Evolutionary conservation across 768 basidiomycete species (phyloP), one percentile per base, ranked within the genome.

Genomic region (Lactifluus hygrophoroides): DNA sequence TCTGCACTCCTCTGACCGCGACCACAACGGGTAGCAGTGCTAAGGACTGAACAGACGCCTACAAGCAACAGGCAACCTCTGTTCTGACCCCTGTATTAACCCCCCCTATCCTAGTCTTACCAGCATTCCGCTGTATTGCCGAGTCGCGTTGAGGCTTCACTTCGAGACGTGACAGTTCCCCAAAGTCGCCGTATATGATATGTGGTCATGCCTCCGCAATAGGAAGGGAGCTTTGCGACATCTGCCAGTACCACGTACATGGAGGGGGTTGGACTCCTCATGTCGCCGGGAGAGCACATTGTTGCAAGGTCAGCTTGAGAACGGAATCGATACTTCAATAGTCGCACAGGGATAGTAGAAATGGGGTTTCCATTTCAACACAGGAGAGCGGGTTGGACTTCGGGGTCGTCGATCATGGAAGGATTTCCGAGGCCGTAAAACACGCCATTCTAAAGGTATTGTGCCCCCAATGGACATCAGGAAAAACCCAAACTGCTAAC

Each of bases 11-110:
- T 47, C 38, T 40, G 23, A 42, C 55, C 47, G 7, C n/a, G n/a
- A n/a, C n/a, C n/a, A n/a, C 38, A 49, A 57, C 19, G 11, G 56
- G 56, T 44, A 45, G 42, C 34, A 34, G 56, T 49, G 56, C 56
- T 57, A 50, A 49, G 56, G 43, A 17, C 23, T 27, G 16, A 21
- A 35, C 35, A 37, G 21, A n/a, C n/a, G n/a, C n/a, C n/a, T n/a
- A n/a, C n/a, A n/a, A 43, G 28, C 13, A 14, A 16, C 4, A 21
- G 28, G 43, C 8, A 19, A 16, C 40, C 51, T 28, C 27, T 43
- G 4, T 30, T 27, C 2, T 48, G 28, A 8, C 34, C 5, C n/a
- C n/a, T n/a, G n/a, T n/a, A n/a, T n/a, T n/a, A n/a, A n/a, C 3
- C 52, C 10, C n/a, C n/a, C 2, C 40, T 23, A 13, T 16, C 25